A percentile compares a stretch with the other conserved stretches of the same genome.
Evolutionary conservation across 768 basidiomycete genomes (phyloP).

Genomic region (Termitomyces sp.): DNA sequence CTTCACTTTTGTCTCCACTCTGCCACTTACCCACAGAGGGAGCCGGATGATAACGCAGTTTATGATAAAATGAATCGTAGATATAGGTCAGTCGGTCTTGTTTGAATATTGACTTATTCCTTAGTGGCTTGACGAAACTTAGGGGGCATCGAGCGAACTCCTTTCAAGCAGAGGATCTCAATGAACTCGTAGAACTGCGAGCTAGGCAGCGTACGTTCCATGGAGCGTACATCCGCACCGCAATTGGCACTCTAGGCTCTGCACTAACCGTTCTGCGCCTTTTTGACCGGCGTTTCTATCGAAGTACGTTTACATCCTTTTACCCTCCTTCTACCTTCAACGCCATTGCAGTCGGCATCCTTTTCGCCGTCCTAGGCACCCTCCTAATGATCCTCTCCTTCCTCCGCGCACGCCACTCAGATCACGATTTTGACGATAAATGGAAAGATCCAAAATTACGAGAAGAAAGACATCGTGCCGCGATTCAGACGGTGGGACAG

Average conservation of each 20-base stretch:
- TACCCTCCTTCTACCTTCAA: not conserved
- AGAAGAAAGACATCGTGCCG: constrained; percentile 31
- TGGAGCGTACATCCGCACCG: constrained; percentile 77
- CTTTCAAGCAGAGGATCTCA: constrained; percentile 51
- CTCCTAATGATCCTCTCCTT: constrained; percentile 59
- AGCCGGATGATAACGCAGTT: not conserved
- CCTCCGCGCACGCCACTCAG: constrained; percentile 61
- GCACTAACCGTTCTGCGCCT: constrained; percentile 72
- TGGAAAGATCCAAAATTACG: constrained; percentile 32
- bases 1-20: not conserved
- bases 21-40: not conserved
- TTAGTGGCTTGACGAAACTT: not conserved
- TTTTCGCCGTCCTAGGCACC: constrained; percentile 62
- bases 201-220: constrained; percentile 83
- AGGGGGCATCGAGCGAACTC: constrained; percentile 51
- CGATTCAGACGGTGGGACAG: constrained; percentile 59
- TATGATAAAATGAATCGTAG: constrained; percentile 13
- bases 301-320: constrained; percentile 51
- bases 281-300: constrained; percentile 74
- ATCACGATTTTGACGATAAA: constrained; percentile 76
- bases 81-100: constrained; percentile 9
- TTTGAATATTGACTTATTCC: not conserved
- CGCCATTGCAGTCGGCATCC: constrained; percentile 46
- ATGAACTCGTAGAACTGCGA: constrained; percentile 70
- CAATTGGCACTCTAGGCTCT: constrained; percentile 72